Evolutionary conservation across 768 basidiomycete species (phyloP).

Genomic region (Rhizopogon vesiculosus): DNA sequence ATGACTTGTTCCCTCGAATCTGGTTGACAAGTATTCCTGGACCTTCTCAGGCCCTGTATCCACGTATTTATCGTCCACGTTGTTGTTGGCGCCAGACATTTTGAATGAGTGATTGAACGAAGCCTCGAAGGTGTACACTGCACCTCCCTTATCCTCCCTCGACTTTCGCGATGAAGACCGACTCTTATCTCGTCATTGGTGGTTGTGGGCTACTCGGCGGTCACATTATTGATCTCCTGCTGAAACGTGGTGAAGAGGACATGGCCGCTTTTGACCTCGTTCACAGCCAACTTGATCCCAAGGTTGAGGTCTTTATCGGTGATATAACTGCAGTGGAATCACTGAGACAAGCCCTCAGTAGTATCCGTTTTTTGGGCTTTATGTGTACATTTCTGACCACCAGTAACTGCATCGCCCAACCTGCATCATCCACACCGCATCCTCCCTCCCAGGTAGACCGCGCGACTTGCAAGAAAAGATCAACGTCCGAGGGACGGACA

Average conservation of each 20-base stretch:
- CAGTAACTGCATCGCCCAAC: conserved; percentile 29
- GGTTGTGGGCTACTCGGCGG: conserved; percentile 47
- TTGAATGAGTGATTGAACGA: no score
- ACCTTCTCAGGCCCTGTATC: no score
- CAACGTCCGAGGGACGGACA: conserved; percentile 47
- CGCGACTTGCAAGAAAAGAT: conserved; percentile 41
- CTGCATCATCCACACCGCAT: conserved; percentile 51
- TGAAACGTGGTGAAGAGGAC: conserved; percentile 32
- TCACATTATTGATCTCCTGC: conserved; percentile 44
- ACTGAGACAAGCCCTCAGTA: conserved; percentile 34
- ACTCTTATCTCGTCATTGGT: conserved; percentile 49
- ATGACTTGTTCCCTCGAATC: no score
- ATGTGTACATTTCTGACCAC: neutral
- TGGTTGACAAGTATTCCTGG: no score
- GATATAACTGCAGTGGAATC: conserved; percentile 42
- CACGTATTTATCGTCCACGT: no score
- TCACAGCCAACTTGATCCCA: conserved; percentile 31
- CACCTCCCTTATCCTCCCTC: no score
- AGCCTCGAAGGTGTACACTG: no score
- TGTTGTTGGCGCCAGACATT: no score
- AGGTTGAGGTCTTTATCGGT: conserved; percentile 38
- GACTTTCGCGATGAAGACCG: conserved; percentile 5
- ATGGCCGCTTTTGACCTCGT: conserved; percentile 49
- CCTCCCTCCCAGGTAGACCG: conserved; percentile 35
- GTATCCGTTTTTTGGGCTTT: conserved; percentile 23